phyloP scores from a whole-genome alignment of 1,139 yeast genomes.

The Taphrina populina region DNA sequence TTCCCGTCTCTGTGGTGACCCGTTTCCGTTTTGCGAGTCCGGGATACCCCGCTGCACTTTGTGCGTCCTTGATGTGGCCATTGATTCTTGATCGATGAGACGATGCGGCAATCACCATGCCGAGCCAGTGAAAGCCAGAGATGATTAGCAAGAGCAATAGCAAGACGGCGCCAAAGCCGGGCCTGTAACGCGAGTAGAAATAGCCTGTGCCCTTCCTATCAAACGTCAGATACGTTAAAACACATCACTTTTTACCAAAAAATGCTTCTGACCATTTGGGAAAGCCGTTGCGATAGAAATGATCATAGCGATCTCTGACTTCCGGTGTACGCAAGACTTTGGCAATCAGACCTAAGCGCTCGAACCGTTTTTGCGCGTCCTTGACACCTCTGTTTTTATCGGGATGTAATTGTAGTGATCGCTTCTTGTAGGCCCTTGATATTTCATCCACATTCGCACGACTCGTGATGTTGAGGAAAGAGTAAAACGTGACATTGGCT shows the following conservation, averaged over 20 bases:
- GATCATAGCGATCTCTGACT: conserved; percentile 72
- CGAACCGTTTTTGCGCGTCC: conserved; percentile 58
- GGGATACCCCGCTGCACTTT: conserved; percentile 44
- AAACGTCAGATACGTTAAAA: conserved; percentile 1
- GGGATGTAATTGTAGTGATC: conserved; percentile 75
- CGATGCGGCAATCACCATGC: conserved; percentile 56
- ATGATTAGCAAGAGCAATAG: conserved; percentile 53
- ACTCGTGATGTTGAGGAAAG: conserved; percentile 57
- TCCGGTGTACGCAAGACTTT: conserved; percentile 65
- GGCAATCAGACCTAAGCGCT: conserved; percentile 71
- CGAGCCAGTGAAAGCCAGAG: conserved; percentile 60
- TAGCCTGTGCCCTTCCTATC: conserved; percentile 36
- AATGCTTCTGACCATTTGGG: conserved; percentile 61
- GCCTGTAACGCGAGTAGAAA: conserved; percentile 46
- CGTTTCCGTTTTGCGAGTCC: conserved; percentile 46
- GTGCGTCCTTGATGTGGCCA: conserved; percentile 54
- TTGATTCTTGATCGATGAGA: conserved; percentile 63
- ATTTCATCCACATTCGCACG: conserved; percentile 65
- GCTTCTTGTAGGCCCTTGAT: conserved; percentile 66
- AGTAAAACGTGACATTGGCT: conserved; percentile 61
- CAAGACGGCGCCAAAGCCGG: conserved; percentile 58
- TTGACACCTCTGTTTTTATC: conserved; percentile 59
- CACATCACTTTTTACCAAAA: neutral
- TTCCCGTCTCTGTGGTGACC: conserved; percentile 51
- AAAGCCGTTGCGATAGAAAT: conserved; percentile 77